Base-by-base conservation (phyloP, 169 alveolate species). In the Plasmodium gonderi region DNA sequence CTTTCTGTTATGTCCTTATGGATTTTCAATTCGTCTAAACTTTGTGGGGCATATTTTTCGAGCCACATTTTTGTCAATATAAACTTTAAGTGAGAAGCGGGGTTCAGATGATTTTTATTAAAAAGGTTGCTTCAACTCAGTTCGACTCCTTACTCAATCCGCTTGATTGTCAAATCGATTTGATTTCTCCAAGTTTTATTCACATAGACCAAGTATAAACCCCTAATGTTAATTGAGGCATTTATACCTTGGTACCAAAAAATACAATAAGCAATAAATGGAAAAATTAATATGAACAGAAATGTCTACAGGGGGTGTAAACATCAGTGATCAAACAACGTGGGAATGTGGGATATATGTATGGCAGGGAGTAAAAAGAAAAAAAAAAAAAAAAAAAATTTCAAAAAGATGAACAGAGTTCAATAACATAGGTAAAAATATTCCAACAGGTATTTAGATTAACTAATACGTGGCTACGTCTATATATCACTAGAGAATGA, bases 11-110 rank as follows among this genome's bases (percentile, higher is more conserved):
- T 93, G 31, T 95, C 97, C 74, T 95, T 95, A 95, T 98, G 98
- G 78, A 97, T 97, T 12, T 90, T 93, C 79, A 98, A 94, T 29
- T 97, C 97, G 33, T 93, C 97, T 45, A 98, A 83, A 60, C 95
- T 85, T 76, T 89, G 96, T 26, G 99, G 99, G 67, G 98, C 95
- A 91, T 98, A 98, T 91, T 98, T 98, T 91, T 99, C 99, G 75
- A 98, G 97, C 99, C 99, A 98, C 95, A 98, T 91, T 97, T 95
- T 97, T 31, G 47, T 69, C 80, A 90, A 9, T n/a, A n/a, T n/a
- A n/a, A n/a, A n/a, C n/a, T n/a, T n/a, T n/a, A n/a, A n/a, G n/a
- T n/a, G n/a, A n/a, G n/a, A n/a, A n/a, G n/a, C n/a, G n/a, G n/a
- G n/a, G n/a, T n/a, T n/a, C n/a, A n/a, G n/a, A n/a, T n/a, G n/a